These are phyloP conservation scores for Phialophora verrucosa DNA, from an alignment of 2,329 filamentous ascomycete genomes.

Conservation along the genomic window DNA sequence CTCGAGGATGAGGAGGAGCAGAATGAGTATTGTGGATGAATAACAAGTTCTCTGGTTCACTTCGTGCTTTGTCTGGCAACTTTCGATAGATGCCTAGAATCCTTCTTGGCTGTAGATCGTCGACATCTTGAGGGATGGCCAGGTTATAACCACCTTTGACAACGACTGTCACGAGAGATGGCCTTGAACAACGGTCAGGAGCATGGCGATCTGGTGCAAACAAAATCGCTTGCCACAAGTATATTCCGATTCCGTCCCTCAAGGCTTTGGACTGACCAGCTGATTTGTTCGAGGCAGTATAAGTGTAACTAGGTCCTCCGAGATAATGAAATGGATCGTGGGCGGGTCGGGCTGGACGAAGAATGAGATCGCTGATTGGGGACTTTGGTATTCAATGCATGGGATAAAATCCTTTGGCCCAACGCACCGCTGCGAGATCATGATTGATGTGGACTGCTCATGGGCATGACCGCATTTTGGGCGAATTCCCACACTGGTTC, in stretches of 20 bases:
- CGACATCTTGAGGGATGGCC: conserved; percentile 20
- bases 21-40: neutral
- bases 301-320: conserved; percentile 17
- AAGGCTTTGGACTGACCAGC: conserved; percentile 29
- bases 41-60: conserved; percentile 5
- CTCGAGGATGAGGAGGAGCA: neutral
- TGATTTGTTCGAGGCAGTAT: conserved; percentile 26
- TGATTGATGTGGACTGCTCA: conserved; percentile 19
- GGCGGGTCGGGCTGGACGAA: conserved; percentile 17
- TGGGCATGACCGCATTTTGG: conserved; percentile 20
- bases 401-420: conserved; percentile 22
- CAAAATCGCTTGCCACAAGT: conserved; percentile 23
- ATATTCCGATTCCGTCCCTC: conserved; percentile 13
- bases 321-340: conserved; percentile 20
- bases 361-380: conserved; percentile 25
- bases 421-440: conserved; percentile 33
- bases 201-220: conserved; percentile 18
- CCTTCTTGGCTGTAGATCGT: conserved; percentile 11
- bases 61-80: conserved; percentile 1
- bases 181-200: conserved; percentile 14
- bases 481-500: conserved; percentile 23
- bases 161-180: conserved; percentile 6
- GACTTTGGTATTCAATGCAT: conserved; percentile 30
- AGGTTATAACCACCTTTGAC: conserved; percentile 17
- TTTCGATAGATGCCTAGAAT: conserved; percentile 30